Base-by-base conservation (phyloP, 495 filamentous ascomycete genomes). In the Peziza echinospora region DNA sequence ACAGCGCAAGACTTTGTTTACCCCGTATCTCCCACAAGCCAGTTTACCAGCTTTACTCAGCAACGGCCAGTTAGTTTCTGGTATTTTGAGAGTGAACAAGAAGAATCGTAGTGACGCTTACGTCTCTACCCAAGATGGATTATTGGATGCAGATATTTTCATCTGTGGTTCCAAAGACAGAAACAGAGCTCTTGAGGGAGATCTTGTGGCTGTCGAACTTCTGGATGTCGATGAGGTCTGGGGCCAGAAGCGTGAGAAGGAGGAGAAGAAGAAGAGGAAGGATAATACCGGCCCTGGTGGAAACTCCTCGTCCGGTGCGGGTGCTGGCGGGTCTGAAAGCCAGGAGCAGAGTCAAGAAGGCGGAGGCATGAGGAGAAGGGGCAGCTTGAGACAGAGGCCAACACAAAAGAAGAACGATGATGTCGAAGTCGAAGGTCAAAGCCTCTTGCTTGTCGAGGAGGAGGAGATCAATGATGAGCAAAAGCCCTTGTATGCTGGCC, bases 361-460 rank as follows among this genome's bases (percentile, higher is more conserved):
- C 50, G 86, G 87, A 54, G 84, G 84, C 51, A 78, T 97, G 53
- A 77, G 85, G 49, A 76, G 89, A 47, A 78, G 89, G 59, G 89
- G 89, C 47, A 94, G 87, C 70, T 73, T 97, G 52, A 76, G 85
- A 54, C 89, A 96, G 66, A 80, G 89, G 41, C 91, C 91, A 19
- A 96, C 87, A 1, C 89, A 97, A 65, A 97, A 97, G 74, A 97
- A 97, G 72, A 97, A 97, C 48, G 89, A 97, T 52, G 89, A 97
- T 63, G 89, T 97, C 23, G 89, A 97, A 65, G 89, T 97, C 40
- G 89, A 97, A 60, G 89, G 89, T 2, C 89, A 97, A 65, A 94
- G 86, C 60, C 73, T 97, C 42, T 73, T 97, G 46, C 72, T 97
- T 22, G 86, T 94, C 53, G 89, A 97, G 56, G 89, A 97, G 62